Evolutionary conservation across 1,284 basidiomycete genomes (phyloP).

Genomic region (Cryptococcus sp.): DNA sequence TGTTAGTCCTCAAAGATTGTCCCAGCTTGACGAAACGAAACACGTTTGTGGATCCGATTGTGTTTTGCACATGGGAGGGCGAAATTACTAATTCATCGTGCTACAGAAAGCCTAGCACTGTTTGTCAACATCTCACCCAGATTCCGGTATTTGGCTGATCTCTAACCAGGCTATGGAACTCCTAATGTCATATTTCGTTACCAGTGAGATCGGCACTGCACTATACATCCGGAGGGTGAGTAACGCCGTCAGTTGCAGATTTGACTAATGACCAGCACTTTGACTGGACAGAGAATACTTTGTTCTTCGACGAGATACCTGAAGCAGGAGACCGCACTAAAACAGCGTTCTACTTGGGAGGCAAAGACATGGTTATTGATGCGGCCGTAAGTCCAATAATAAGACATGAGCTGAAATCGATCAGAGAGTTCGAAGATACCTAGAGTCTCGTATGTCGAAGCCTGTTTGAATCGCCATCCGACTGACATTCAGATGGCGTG

Average conservation of each 20-base stretch:
- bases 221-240: slow-evolving; percentile 67
- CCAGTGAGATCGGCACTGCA: slow-evolving; percentile 76
- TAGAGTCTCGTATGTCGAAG: slow-evolving; percentile 51
- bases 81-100: slow-evolving; percentile 88
- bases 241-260: neutral
- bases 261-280: slow-evolving; percentile 29
- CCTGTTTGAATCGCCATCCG: neutral
- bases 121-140: slow-evolving; percentile 45
- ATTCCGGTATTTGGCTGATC: neutral
- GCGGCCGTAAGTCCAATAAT: slow-evolving; percentile 36
- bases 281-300: slow-evolving; percentile 74
- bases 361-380: slow-evolving; percentile 72
- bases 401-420: neutral
- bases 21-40: slow-evolving; percentile 66
- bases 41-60: slow-evolving; percentile 77
- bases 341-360: slow-evolving; percentile 68
- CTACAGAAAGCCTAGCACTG: slow-evolving; percentile 60
- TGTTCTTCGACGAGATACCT: slow-evolving; percentile 85
- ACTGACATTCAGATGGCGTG: slow-evolving; percentile 59
- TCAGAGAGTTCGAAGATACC: slow-evolving; percentile 67
- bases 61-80: slow-evolving; percentile 85
- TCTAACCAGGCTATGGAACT: slow-evolving; percentile 63
- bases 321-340: slow-evolving; percentile 56
- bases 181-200: slow-evolving; percentile 78
- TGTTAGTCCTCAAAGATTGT: slow-evolving; percentile 63